These are phyloP conservation scores for Shiraia bambusicola DNA, from an alignment of 2,329 filamentous ascomycete genomes.

Conservation along the genomic window DNA sequence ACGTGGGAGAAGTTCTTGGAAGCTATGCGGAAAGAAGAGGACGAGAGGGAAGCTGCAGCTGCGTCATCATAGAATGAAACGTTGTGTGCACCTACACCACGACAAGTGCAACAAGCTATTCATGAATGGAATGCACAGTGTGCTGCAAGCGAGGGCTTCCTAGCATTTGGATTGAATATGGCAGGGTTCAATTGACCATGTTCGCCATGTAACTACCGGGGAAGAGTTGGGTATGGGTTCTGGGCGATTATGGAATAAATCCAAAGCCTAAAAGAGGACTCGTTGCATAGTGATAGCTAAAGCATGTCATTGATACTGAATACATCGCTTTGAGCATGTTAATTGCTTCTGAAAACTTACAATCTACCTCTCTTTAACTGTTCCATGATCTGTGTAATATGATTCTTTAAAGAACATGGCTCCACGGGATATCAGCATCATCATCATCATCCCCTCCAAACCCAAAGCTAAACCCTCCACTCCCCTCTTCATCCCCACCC, in stretches of 20 bases:
- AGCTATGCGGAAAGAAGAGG: slow-evolving; percentile 75
- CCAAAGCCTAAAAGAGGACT: too few relatives aligned
- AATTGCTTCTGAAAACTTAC: too few relatives aligned
- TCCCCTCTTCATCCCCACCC: slow-evolving; percentile 46
- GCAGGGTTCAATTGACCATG: neutral
- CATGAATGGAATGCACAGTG: neutral
- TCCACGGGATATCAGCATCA: slow-evolving; percentile 40
- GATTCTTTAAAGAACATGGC: too few relatives aligned
- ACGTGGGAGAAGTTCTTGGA: slow-evolving; percentile 89
- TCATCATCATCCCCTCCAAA: slow-evolving; percentile 59
- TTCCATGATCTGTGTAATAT: too few relatives aligned
- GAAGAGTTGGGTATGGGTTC: too few relatives aligned
- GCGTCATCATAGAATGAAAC: slow-evolving; percentile 18
- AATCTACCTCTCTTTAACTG: too few relatives aligned
- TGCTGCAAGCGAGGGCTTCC: neutral
- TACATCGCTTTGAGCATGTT: too few relatives aligned
- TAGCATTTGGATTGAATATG: neutral
- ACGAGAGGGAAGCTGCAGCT: slow-evolving; percentile 33
- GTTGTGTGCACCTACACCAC: neutral
- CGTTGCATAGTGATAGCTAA: too few relatives aligned
- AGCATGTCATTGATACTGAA: too few relatives aligned
- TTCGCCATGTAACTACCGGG: neutral
- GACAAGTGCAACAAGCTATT: neutral
- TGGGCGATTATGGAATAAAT: too few relatives aligned
- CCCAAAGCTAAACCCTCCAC: slow-evolving; percentile 61